Evolutionary conservation across 768 basidiomycete genomes (phyloP).

Genomic region (Amanita muscaria): DNA sequence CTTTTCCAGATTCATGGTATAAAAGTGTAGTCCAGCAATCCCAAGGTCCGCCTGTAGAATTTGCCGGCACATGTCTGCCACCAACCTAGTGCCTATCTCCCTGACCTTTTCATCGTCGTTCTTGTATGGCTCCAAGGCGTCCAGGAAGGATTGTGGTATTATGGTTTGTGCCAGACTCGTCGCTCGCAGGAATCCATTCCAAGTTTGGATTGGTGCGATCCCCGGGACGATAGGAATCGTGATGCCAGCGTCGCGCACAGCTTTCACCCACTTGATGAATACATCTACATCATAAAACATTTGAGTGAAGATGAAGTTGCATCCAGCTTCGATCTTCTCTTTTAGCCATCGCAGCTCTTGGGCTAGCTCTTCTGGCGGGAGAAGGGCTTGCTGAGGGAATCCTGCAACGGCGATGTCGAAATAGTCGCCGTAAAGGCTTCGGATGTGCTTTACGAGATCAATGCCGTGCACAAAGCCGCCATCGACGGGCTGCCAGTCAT

Average conservation of each 20-base stretch:
- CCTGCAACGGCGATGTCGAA: slow-evolving; percentile 94
- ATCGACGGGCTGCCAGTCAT: slow-evolving; percentile 88
- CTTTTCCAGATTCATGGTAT: slow-evolving; percentile 96
- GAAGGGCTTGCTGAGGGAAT: slow-evolving; percentile 75
- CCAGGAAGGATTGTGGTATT: slow-evolving; percentile 69
- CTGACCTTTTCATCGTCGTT: slow-evolving; percentile 91
- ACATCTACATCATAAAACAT: slow-evolving; percentile 95
- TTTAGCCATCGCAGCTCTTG: slow-evolving; percentile 82
- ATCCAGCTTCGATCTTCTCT: slow-evolving; percentile 86
- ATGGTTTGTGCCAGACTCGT: slow-evolving; percentile 69
- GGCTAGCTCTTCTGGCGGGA: slow-evolving; percentile 65
- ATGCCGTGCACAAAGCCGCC: slow-evolving; percentile 87
- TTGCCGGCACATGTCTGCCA: slow-evolving; percentile 87
- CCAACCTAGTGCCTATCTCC: slow-evolving; percentile 87
- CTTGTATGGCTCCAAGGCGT: slow-evolving; percentile 77
- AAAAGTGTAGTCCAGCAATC: slow-evolving; percentile 88
- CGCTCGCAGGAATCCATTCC: slow-evolving; percentile 87
- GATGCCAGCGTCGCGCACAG: slow-evolving; percentile 77
- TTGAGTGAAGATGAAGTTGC: slow-evolving; percentile 93
- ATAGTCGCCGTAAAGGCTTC: slow-evolving; percentile 74
- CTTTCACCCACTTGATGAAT: slow-evolving; percentile 87
- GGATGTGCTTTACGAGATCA: slow-evolving; percentile 88
- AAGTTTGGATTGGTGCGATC: slow-evolving; percentile 93
- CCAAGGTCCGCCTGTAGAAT: slow-evolving; percentile 76
- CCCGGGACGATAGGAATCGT: slow-evolving; percentile 87